phyloP scores from a whole-genome alignment of 2,329 filamentous ascomycete genomes.

The Periconia macrospinosa region DNA sequence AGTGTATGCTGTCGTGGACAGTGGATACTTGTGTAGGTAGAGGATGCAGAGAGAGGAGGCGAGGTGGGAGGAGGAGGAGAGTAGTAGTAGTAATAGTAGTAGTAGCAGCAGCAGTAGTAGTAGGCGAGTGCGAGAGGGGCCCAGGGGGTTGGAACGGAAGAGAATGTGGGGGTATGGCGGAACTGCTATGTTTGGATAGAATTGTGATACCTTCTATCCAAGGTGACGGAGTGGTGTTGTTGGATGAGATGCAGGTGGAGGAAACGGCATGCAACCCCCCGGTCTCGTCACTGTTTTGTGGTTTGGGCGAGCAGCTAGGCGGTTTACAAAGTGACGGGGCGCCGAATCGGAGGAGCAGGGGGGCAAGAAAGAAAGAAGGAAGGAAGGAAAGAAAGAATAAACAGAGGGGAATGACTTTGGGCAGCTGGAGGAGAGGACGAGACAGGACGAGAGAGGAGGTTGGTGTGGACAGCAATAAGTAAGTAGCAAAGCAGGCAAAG shows the following conservation, averaged over 20 bases:
- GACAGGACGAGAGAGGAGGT: background rate
- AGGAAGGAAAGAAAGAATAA: background rate
- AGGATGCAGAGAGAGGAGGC: no score
- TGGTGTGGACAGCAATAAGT: conserved; percentile 4
- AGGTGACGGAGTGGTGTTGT: background rate
- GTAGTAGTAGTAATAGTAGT: no score
- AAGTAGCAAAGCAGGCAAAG: background rate
- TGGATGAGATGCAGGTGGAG: background rate
- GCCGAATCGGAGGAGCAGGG: conserved; percentile 1
- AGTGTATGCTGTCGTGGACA: background rate
- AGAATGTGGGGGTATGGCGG: conserved; percentile 3
- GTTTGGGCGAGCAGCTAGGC: background rate
- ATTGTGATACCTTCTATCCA: background rate
- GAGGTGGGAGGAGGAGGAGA: no score
- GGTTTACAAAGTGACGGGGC: background rate
- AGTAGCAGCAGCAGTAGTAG: no score
- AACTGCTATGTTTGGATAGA: background rate
- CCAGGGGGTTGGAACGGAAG: no score
- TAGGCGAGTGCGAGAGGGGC: background rate
- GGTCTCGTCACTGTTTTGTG: background rate
- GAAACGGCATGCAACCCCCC: background rate
- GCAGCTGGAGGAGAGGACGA: background rate
- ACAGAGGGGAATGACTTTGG: background rate
- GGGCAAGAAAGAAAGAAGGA: background rate
- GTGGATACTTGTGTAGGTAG: no score